Conservation (phyloP, 371 early-diverging fungal species). For the Mortierella sp. region DNA sequence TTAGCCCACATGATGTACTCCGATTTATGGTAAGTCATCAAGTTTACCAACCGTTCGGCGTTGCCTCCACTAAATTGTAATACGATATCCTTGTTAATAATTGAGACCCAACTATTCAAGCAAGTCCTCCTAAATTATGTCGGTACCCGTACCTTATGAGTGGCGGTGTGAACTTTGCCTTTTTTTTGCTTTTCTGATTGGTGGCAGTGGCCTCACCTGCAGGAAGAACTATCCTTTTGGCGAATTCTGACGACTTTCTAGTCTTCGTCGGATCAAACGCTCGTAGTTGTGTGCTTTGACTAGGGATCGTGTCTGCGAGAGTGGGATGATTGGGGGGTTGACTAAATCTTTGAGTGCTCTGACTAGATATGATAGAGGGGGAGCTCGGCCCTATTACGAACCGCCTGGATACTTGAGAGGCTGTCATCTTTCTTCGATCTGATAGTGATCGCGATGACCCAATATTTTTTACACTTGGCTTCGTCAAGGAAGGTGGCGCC, state of each 20-base stretch:
- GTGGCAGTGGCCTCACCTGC: not conserved
- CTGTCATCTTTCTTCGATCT: constrained; percentile 10
- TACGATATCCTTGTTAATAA: not conserved
- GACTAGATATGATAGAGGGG: not conserved
- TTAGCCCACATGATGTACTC: constrained; percentile 48
- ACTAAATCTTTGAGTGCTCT: not conserved
- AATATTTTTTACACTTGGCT: not conserved
- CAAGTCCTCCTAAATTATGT: not conserved
- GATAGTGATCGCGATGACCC: constrained; percentile 1
- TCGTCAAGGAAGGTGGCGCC: not conserved
- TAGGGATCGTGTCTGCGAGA: constrained; percentile 15
- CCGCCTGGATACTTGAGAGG: constrained; percentile 7
- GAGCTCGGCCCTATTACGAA: not conserved
- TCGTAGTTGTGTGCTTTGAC: not conserved
- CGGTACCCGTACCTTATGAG: constrained; percentile 20
- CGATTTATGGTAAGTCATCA: constrained; percentile 40
- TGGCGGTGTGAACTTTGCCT: constrained; percentile 29
- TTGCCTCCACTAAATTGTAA: constrained; percentile 36
- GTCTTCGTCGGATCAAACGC: constrained; percentile 4
- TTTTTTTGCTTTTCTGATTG: constrained; percentile 17
- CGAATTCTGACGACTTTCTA: constrained; percentile 22
- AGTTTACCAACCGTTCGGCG: constrained; percentile 27
- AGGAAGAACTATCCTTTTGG: constrained; percentile 25
- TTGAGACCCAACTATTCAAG: not conserved
- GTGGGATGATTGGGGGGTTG: constrained; percentile 6